A percentile compares a stretch with the other conserved stretches of the same genome.
These are phyloP conservation scores for Beauveria asiatica DNA, from an alignment of 2,329 filamentous ascomycete genomes.

Conservation along the genomic window DNA sequence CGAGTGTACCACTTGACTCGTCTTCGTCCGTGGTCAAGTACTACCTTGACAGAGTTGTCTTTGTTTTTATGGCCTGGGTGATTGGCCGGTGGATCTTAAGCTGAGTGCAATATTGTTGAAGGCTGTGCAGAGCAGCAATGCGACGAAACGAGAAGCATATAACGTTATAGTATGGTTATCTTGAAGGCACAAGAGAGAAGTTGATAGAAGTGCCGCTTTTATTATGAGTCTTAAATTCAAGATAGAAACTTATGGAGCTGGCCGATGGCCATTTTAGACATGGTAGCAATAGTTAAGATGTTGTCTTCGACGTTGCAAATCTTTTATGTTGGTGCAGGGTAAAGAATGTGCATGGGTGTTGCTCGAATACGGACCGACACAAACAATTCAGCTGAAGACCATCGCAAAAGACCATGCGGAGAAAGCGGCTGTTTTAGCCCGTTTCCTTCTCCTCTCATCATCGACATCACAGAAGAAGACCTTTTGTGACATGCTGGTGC, in stretches of 20 bases:
- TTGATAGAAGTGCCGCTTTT: neutral
- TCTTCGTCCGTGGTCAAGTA: neutral
- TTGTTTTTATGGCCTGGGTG: neutral
- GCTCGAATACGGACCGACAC: too few species aligned
- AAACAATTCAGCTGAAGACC: neutral
- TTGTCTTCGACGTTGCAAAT: neutral
- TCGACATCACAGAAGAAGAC: neutral
- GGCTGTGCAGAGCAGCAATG: neutral
- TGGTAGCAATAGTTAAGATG: constrained; percentile 8
- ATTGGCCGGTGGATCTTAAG: neutral
- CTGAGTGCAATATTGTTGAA: neutral
- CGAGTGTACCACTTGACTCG: neutral
- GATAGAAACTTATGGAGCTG: constrained; percentile 8
- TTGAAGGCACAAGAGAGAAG: neutral
- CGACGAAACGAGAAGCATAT: neutral
- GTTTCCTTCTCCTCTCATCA: neutral
- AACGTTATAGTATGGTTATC: constrained; percentile 11
- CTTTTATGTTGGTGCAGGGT: neutral
- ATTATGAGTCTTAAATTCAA: constrained; percentile 11
- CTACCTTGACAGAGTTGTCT: neutral
- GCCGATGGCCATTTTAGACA: constrained; percentile 9
- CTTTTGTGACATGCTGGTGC: neutral
- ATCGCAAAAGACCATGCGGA: too few species aligned
- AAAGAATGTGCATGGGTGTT: neutral
- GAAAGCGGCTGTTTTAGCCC: too few species aligned